These are phyloP conservation scores for Cicer judaicum DNA, from an alignment of 306 rosid genomes.

Conservation along the genomic window DNA sequence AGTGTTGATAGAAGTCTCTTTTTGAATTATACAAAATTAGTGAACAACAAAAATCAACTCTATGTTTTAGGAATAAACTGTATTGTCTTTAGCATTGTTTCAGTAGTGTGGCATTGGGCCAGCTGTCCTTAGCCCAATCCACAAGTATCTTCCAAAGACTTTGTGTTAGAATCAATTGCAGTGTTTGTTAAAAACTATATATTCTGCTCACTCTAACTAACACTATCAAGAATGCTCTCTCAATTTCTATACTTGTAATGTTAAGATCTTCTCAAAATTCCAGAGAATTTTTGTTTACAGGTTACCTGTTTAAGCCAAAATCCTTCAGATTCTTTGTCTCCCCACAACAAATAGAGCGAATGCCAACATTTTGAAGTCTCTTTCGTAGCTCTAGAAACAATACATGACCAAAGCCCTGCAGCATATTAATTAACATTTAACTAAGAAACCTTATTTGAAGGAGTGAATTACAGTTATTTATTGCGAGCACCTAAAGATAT, in stretches of 20 bases:
- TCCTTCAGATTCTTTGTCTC: slow-evolving; percentile 89
- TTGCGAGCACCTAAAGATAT: slow-evolving; percentile 4
- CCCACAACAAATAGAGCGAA: slow-evolving; percentile 84
- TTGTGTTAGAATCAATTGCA: background rate
- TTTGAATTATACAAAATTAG: background rate
- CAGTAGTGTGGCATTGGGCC: too few relatives aligned
- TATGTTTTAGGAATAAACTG: slow-evolving; percentile 17
- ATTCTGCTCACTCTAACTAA: background rate
- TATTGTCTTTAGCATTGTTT: too few relatives aligned
- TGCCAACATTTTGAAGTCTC: slow-evolving; percentile 82
- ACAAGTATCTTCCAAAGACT: background rate
- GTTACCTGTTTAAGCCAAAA: slow-evolving; percentile 91
- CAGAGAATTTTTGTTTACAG: slow-evolving; percentile 13
- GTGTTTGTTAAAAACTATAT: background rate
- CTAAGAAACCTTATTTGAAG: slow-evolving; percentile 28
- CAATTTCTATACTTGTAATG: background rate
- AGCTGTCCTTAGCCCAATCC: too few relatives aligned
- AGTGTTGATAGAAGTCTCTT: background rate
- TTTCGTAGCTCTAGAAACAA: slow-evolving; percentile 68
- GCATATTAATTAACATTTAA: slow-evolving; percentile 37
- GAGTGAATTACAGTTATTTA: slow-evolving; percentile 8
- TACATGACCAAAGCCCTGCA: slow-evolving; percentile 77
- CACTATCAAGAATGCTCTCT: background rate
- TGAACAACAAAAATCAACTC: too few relatives aligned
- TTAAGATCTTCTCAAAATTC: slow-evolving; percentile 25